A percentile compares a stretch with the other conserved stretches of the same genome.
Conservation (phyloP, 2,329 filamentous ascomycete genomes). For the Boeremia lycopersici region DNA sequence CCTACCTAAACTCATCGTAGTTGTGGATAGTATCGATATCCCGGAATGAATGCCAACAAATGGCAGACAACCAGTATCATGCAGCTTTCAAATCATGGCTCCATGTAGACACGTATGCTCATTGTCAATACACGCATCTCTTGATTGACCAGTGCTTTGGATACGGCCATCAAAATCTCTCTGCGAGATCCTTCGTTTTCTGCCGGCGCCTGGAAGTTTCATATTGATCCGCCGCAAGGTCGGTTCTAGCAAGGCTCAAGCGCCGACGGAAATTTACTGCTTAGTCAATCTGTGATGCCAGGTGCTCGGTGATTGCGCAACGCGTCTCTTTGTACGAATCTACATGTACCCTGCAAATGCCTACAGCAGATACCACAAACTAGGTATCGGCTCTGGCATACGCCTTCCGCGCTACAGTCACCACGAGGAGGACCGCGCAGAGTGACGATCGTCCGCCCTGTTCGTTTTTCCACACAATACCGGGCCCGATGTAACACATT, state of each 20-base stretch:
- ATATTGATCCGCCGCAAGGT: constrained; percentile 37
- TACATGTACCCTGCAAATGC: constrained; percentile 20
- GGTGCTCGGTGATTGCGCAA: constrained; percentile 50
- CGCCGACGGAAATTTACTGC: constrained; percentile 27
- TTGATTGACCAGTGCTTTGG: constrained; percentile 34
- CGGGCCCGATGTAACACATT: constrained; percentile 31
- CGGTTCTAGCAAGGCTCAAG: constrained; percentile 39
- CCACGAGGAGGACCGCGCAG: constrained; percentile 26
- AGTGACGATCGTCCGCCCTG: constrained; percentile 24
- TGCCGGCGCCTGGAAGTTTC: constrained; percentile 41
- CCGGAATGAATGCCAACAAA: neutral
- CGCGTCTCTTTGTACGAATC: constrained; percentile 27
- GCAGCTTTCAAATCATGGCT: neutral
- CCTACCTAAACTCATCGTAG: constrained; percentile 1
- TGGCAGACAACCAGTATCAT: neutral
- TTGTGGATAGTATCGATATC: neutral
- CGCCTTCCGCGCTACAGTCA: constrained; percentile 21
- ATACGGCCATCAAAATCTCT: constrained; percentile 33
- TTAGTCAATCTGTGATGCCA: constrained; percentile 31
- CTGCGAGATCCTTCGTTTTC: constrained; percentile 39
- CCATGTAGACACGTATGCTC: constrained; percentile 10
- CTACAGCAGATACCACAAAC: constrained; percentile 23
- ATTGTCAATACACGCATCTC: constrained; percentile 1
- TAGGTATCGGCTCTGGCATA: constrained; percentile 20
- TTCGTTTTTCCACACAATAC: constrained; percentile 18